These are phyloP conservation scores for Pseudogymnoascus sp. DNA, from an alignment of 2,329 filamentous ascomycete genomes.

Conservation along the genomic window DNA sequence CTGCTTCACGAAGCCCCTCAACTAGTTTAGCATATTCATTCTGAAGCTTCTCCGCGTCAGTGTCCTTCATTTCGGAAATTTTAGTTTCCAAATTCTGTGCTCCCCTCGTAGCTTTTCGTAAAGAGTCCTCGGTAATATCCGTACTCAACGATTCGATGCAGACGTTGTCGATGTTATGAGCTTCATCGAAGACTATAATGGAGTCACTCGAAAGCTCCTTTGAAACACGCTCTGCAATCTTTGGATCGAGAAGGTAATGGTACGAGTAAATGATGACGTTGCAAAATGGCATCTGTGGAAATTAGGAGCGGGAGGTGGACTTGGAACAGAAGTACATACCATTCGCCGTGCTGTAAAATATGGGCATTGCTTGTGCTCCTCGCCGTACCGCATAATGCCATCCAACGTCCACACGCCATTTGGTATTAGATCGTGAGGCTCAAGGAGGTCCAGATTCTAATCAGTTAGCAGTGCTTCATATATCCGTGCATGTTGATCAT, in stretches of 20 bases:
- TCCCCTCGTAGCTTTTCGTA: constrained; percentile 83
- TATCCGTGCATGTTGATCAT: neutral
- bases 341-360: constrained; percentile 95
- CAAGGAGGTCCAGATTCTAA: constrained; percentile 84
- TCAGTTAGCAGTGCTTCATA: constrained; percentile 11
- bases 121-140: constrained; percentile 89
- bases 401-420: constrained; percentile 96
- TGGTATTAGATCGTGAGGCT: constrained; percentile 89
- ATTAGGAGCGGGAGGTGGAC: constrained; percentile 14
- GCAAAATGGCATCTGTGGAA: constrained; percentile 82
- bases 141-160: constrained; percentile 97
- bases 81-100: constrained; percentile 85
- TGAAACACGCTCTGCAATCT: constrained; percentile 92
- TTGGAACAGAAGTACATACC: constrained; percentile 45
- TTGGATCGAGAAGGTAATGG: constrained; percentile 94
- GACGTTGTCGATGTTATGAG: constrained; percentile 98
- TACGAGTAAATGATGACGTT: constrained; percentile 99
- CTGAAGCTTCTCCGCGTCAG: constrained; percentile 87
- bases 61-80: constrained; percentile 91
- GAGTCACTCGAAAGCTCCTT: constrained; percentile 96
- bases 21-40: constrained; percentile 94
- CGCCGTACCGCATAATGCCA: constrained; percentile 78
- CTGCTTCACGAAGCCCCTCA: constrained; percentile 78
- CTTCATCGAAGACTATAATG: constrained; percentile 97
- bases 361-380: constrained; percentile 92